Evolutionary conservation across 441 rosid species (phyloP), one percentile per base, ranked within the genome.

Genomic region (Corymbia calophylla): DNA sequence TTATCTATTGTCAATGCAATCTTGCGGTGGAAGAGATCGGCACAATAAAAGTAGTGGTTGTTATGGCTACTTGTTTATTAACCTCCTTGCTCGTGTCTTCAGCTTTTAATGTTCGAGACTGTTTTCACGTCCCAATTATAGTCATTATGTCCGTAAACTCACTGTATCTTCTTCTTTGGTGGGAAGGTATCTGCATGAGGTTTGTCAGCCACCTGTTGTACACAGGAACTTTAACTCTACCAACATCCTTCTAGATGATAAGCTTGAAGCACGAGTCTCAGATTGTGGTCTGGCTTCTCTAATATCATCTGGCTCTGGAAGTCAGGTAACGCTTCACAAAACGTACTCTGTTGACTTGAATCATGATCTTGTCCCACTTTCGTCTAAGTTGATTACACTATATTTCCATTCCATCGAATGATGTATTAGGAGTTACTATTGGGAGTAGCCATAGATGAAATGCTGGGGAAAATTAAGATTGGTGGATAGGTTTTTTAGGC

Each of bases 131-230:
- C 84, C 51, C 84, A 44, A 23, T 77, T 77, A 23, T 77, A 44
- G 53, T 44, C 51, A 44, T 77, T 44, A 23, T 19, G n/a, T 48
- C 1, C 2, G n/a, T 77, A 77, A 77, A 44, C 53, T 77, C 84
- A 77, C n/a, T 3, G n/a, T 39, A 77, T 77, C 84, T 70, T 54
- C n/a, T 35, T 66, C 82, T 91, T 87, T 90, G 88, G 81, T 88
- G 92, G 84, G 53, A 89, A 97, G 99, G 93, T 96, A 95, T 93
- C 94, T 96, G 91, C 99, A 98, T 14, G 99, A 97, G 93, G 96
- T 92, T 51, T 96, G 98, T 80, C 94, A 95, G 88, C 99, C 99
- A 17, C 96, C 98, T 1, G 89, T 96, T 62, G 91, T 96, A 55
- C 97, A 97, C 93, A 91, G 88, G 91, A 97, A 96, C 89, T 96